These are phyloP conservation scores for Colletotrichum sp. DNA, from an alignment of 2,329 filamentous ascomycete species.

Conservation along the genomic window DNA sequence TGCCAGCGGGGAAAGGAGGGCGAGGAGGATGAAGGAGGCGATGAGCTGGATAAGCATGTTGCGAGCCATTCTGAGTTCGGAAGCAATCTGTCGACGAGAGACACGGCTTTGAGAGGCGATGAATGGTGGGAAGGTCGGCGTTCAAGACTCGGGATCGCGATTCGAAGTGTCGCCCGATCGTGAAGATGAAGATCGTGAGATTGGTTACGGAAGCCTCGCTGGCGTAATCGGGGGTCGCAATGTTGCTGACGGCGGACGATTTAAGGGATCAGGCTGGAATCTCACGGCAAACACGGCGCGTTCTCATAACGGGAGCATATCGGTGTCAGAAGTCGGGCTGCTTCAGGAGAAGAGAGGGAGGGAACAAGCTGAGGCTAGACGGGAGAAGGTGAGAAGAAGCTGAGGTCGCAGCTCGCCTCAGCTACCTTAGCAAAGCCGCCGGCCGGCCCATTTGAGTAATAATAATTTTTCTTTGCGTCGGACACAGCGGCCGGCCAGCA, in stretches of 20 bases:
- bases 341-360: background rate
- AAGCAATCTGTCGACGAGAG: background rate
- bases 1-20: constrained; percentile 19
- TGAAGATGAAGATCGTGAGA: background rate
- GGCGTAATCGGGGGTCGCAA: background rate
- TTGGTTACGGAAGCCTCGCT: background rate
- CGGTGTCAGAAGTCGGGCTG: background rate
- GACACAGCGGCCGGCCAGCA: background rate
- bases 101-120: background rate
- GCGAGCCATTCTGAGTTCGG: background rate
- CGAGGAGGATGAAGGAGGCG: constrained; percentile 17
- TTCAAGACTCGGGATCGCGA: background rate
- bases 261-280: background rate
- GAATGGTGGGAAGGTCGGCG: background rate
- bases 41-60: background rate
- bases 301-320: background rate
- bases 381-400: background rate
- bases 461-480: background rate
- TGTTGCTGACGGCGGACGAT: background rate
- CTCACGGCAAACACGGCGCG: background rate
- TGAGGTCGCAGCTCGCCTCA: background rate
- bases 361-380: background rate
- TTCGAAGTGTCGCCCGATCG: background rate
- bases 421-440: background rate
- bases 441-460: background rate